Base-by-base conservation (phyloP, 176 grass and related monocot genomes). In the Musa acuminata region DNA sequence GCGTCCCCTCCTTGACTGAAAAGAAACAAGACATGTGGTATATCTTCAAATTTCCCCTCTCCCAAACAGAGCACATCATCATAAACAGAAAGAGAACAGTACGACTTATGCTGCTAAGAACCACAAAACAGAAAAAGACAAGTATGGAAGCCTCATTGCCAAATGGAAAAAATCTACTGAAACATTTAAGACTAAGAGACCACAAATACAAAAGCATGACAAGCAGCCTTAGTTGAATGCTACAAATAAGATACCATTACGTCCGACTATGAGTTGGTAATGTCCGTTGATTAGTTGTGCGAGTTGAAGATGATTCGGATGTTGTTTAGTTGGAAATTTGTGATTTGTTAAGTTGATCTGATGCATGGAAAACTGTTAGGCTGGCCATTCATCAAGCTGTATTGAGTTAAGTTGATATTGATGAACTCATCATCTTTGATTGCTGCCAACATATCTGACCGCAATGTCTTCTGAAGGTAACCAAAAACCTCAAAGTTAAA, bases 1-100 rank as follows among this genome's bases (percentile, higher is more conserved):
- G 0, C 95, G 72, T 69, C 84, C 83, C 72, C 95, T 91, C 73
- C 84, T 98, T 67, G 90, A 87, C 90, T 98, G 84, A 52, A 55
- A 84, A 49, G 69, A 23, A 65, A 13, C 52, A 25, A 48, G 60
- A 69, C 49, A 49, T n/a, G 9, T 9, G 16, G 9, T 49, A 35
- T 0, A 12, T 16, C 54, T 43, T 57, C 14, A 52, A 8, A 16
- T 71, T 57, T 79, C 2, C 25, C 35, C 35, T 43, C 35, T 43
- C 35, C 35, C 4, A 0, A 43, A 43, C 4, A 43, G 4, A 43
- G 35, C 35, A 43, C 35, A 43, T 43, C 35, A 43, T 43, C 35
- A 43, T 43, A 6, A 0, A 11, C 4, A 62, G 11, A 51, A 43
- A 16, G 65, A 17, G 25, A 71, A 48, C 21, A 0, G 16, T 3